Conservation (phyloP, 1,139 yeast genomes). For the Eremothecium coryli region DNA sequence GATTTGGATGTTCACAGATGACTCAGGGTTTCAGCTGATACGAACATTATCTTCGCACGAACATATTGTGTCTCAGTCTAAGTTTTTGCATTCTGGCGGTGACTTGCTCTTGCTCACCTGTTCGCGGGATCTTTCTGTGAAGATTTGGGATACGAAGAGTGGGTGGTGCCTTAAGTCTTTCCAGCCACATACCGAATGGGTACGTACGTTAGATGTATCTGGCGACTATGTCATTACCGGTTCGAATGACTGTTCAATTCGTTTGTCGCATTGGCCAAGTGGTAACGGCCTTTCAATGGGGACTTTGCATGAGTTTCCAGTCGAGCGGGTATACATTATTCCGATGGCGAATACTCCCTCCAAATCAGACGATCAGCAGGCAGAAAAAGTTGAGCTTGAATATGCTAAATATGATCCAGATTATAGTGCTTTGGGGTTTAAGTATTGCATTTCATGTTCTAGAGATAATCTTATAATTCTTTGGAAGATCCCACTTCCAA, state of each 20-base stretch:
- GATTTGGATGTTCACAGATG: slow-evolving; percentile 49
- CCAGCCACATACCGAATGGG: slow-evolving; percentile 86
- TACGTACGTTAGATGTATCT: slow-evolving; percentile 51
- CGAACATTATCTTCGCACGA: slow-evolving; percentile 82
- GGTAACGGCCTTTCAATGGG: slow-evolving; percentile 64
- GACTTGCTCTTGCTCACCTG: slow-evolving; percentile 45
- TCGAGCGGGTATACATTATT: slow-evolving; percentile 64
- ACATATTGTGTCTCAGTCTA: slow-evolving; percentile 66
- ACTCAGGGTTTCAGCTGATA: slow-evolving; percentile 42
- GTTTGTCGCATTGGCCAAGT: slow-evolving; percentile 54
- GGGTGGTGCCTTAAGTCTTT: slow-evolving; percentile 65
- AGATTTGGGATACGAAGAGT: slow-evolving; percentile 64
- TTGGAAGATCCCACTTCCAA: slow-evolving; percentile 68
- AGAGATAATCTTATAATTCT: slow-evolving; percentile 68
- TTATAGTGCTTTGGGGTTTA: slow-evolving; percentile 42
- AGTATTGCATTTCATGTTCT: slow-evolving; percentile 69
- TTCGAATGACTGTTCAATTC: slow-evolving; percentile 70
- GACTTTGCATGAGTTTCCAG: slow-evolving; percentile 75
- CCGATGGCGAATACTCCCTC: slow-evolving; percentile 33
- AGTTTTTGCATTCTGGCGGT: slow-evolving; percentile 31
- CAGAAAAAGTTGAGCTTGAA: slow-evolving; percentile 42
- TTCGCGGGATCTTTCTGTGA: slow-evolving; percentile 67
- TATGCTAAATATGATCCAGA: slow-evolving; percentile 32
- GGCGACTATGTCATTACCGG: slow-evolving; percentile 59
- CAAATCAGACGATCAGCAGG: slow-evolving; percentile 8